phyloP scores from a whole-genome alignment of 495 filamentous ascomycete genomes.

The Penicillium crystallinum region DNA sequence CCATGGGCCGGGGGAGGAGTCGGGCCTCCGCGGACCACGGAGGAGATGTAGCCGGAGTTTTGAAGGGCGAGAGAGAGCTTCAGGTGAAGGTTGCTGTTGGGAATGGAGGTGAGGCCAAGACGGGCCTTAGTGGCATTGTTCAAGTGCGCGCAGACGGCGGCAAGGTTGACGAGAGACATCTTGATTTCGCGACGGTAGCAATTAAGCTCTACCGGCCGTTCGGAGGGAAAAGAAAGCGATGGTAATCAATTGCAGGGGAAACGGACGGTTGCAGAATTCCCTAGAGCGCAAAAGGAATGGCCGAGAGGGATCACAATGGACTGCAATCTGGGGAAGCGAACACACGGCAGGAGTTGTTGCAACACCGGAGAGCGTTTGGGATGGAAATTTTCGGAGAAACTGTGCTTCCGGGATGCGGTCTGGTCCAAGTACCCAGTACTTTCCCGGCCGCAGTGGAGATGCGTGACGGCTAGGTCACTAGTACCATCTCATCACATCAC shows the following conservation, averaged over 20 bases:
- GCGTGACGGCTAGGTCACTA: conserved; percentile 2
- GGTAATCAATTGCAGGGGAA: background rate
- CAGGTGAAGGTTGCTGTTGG: conserved; percentile 76
- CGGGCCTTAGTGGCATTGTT: conserved; percentile 87
- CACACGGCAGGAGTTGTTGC: conserved; percentile 13
- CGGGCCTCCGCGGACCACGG: conserved; percentile 72
- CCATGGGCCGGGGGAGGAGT: conserved; percentile 55
- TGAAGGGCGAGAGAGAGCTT: conserved; percentile 71
- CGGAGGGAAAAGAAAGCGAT: conserved; percentile 1
- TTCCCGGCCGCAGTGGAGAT: background rate
- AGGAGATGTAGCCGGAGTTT: conserved; percentile 72
- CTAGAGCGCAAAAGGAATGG: background rate
- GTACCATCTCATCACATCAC: conserved; percentile 20
- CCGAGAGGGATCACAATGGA: background rate
- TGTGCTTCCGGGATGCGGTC: conserved; percentile 14
- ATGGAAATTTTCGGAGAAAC: conserved; percentile 47
- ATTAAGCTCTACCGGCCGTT: conserved; percentile 19
- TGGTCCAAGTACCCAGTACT: conserved; percentile 15
- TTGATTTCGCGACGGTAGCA: conserved; percentile 23
- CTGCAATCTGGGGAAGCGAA: conserved; percentile 7
- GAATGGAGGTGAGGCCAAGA: conserved; percentile 81
- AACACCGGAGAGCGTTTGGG: conserved; percentile 13
- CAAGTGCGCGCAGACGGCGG: conserved; percentile 83
- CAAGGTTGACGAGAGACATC: conserved; percentile 84
- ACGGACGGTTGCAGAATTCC: background rate